phyloP scores from a whole-genome alignment of 768 basidiomycete genomes.

The Kwoniella pini region DNA sequence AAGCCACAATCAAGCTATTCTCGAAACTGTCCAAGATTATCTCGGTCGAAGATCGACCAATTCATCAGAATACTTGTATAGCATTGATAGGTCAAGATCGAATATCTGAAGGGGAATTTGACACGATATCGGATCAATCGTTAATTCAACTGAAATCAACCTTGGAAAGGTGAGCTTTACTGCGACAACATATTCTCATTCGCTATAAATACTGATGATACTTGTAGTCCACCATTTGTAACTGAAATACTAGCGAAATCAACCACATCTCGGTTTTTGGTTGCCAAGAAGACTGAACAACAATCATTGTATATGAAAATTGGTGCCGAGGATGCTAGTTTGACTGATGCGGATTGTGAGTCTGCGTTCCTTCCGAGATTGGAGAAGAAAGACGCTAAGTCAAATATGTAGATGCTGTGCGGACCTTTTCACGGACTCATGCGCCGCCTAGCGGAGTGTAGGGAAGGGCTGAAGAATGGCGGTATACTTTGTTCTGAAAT shows the following conservation, averaged over 20 bases:
- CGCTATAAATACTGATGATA: background rate
- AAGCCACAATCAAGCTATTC: conserved; percentile 20
- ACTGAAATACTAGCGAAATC: conserved; percentile 36
- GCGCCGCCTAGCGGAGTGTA: background rate
- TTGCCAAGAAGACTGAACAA: conserved; percentile 16
- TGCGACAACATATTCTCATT: background rate
- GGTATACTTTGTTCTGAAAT: too few relatives aligned
- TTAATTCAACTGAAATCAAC: conserved; percentile 27
- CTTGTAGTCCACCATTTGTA: background rate
- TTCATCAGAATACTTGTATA: conserved; percentile 7
- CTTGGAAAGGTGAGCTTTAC: conserved; percentile 14
- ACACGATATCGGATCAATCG: conserved; percentile 10
- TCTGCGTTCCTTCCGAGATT: background rate
- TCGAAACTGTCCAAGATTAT: conserved; percentile 1
- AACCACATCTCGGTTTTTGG: conserved; percentile 23
- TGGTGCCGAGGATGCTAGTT: conserved; percentile 41
- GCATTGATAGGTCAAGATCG: background rate
- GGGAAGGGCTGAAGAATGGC: background rate
- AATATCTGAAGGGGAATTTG: conserved; percentile 17
- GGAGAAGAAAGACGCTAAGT: background rate
- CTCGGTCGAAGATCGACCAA: background rate
- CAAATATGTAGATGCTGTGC: background rate
- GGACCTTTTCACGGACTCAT: background rate
- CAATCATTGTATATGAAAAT: conserved; percentile 35
- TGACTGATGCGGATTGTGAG: conserved; percentile 47